Conservation (phyloP, 306 rosid species). For the Phaseolus lunatus region DNA sequence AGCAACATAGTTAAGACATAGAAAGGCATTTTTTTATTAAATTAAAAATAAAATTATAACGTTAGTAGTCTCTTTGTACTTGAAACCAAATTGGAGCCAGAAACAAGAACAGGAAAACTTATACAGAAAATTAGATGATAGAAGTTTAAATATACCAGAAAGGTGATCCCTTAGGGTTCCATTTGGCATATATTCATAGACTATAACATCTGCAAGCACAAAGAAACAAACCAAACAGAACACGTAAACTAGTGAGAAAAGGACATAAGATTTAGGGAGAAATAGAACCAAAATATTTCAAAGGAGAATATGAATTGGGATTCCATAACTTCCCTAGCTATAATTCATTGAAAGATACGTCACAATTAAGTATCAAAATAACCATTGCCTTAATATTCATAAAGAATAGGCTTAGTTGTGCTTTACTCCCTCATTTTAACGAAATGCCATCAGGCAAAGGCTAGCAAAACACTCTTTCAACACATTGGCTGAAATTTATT, state of each 20-base stretch:
- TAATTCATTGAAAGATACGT: neutral
- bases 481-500: neutral
- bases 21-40: neutral
- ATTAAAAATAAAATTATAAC: neutral
- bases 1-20: neutral
- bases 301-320: conserved; percentile 22
- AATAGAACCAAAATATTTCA: neutral
- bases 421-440: conserved; percentile 5
- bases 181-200: conserved; percentile 85
- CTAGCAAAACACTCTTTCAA: neutral
- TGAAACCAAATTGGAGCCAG: conserved; percentile 26
- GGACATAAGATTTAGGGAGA: conserved; percentile 4
- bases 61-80: neutral
- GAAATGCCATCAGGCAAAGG: neutral
- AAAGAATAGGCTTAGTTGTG: conserved; percentile 17
- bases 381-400: too few species aligned
- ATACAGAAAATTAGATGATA: conserved; percentile 14
- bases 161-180: conserved; percentile 87
- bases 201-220: conserved; percentile 87
- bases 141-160: conserved; percentile 60
- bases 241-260: conserved; percentile 25
- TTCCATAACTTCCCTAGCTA: conserved; percentile 10
- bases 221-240: conserved; percentile 37
- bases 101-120: conserved; percentile 21
- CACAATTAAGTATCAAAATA: neutral